These are phyloP conservation scores for Sequoiadendron giganteum DNA, from an alignment of 75 land plant genomes.

Conservation along the genomic window DNA sequence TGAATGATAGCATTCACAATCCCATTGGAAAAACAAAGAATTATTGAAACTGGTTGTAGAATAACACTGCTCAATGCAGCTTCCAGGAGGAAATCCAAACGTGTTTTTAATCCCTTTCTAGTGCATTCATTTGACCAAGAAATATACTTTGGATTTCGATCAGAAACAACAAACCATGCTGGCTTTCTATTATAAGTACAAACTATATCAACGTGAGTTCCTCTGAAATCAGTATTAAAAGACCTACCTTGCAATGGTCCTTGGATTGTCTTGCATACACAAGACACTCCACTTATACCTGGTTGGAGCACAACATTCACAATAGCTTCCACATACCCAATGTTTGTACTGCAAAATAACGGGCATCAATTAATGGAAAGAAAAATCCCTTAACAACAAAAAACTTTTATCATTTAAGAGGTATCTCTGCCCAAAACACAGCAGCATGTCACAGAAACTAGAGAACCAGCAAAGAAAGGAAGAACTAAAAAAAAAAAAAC, in stretches of 20 bases:
- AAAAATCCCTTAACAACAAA: neutral
- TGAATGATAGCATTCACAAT: conserved; percentile 21
- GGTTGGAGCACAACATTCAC: conserved; percentile 66
- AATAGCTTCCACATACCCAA: conserved; percentile 77
- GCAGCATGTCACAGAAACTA: neutral
- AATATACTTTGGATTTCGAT: conserved; percentile 70
- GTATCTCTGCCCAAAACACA: neutral
- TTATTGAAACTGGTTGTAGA: conserved; percentile 51
- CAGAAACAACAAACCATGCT: conserved; percentile 84
- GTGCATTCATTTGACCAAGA: conserved; percentile 48
- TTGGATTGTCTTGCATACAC: conserved; percentile 62
- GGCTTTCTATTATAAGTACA: conserved; percentile 58
- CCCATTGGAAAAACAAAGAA: conserved; percentile 71
- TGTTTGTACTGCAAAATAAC: conserved; percentile 66
- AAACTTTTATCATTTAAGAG: neutral
- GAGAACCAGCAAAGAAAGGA: neutral
- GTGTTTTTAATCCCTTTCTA: conserved; percentile 47
- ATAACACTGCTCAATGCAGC: conserved; percentile 42
- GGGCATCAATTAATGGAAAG: neutral
- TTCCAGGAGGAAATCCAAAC: conserved; percentile 41
- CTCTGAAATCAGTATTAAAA: neutral
- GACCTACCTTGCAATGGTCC: neutral
- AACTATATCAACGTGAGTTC: conserved; percentile 78
- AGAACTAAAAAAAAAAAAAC: neutral
- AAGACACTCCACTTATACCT: conserved; percentile 58